Conservation (phyloP, 306 rosid species). For the Quercus variabilis region DNA sequence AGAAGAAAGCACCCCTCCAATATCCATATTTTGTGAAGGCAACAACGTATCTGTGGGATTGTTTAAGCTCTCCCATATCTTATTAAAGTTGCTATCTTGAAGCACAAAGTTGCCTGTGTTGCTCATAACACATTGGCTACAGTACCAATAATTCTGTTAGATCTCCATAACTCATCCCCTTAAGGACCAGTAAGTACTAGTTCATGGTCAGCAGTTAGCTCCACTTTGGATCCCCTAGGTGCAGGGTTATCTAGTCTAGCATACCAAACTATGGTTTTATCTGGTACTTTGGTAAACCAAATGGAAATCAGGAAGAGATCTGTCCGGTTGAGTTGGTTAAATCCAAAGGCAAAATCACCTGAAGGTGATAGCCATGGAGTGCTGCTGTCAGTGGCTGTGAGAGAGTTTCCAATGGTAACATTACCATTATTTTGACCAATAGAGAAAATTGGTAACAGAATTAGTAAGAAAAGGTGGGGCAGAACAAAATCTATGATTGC, state of each 20-base stretch:
- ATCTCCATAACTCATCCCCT: constrained; percentile 30
- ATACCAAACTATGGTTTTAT: neutral
- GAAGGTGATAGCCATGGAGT: constrained; percentile 22
- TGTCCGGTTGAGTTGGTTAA: neutral
- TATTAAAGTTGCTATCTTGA: neutral
- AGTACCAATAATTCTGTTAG: neutral
- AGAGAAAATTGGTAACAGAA: no score
- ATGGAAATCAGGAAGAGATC: constrained; percentile 7
- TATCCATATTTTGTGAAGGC: constrained; percentile 38
- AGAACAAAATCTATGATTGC: neutral
- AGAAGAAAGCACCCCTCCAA: constrained; percentile 30
- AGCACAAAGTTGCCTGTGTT: constrained; percentile 47
- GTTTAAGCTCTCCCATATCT: constrained; percentile 45
- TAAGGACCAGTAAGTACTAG: constrained; percentile 33
- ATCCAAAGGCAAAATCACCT: constrained; percentile 34
- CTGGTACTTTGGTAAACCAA: neutral
- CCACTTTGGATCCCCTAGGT: constrained; percentile 36
- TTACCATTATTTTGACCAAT: no score
- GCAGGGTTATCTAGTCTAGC: constrained; percentile 18
- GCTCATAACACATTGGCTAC: constrained; percentile 15
- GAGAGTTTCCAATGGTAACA: constrained; percentile 1
- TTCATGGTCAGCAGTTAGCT: constrained; percentile 24
- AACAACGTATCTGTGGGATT: constrained; percentile 39
- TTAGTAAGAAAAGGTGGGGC: neutral
- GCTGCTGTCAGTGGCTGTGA: neutral